Evolutionary conservation across 305 asterid genomes (phyloP).

Genomic region (Fraxinus angustifolia): DNA sequence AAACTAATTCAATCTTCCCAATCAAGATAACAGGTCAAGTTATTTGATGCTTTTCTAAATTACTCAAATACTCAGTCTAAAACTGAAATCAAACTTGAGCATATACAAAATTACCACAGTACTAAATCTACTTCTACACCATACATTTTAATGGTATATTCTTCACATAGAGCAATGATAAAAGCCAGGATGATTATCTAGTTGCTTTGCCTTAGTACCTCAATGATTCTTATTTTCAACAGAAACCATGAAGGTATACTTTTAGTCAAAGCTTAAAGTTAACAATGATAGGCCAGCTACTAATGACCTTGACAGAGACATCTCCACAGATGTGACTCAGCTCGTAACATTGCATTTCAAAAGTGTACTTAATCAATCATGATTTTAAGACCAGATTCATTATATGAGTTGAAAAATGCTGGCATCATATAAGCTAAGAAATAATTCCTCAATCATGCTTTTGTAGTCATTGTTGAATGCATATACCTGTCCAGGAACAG

Average conservation of each 20-base stretch:
- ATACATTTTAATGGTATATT: neutral
- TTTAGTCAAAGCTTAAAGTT: neutral
- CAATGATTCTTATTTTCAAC: neutral
- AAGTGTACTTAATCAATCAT: neutral
- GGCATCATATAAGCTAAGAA: neutral
- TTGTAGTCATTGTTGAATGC: neutral
- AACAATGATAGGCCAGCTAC: neutral
- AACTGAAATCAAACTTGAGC: neutral
- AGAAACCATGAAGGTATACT: neutral
- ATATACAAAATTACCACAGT: neutral
- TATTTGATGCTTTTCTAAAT: neutral
- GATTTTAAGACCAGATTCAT: neutral
- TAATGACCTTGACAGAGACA: neutral
- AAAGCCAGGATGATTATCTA: neutral
- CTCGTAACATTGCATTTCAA: neutral
- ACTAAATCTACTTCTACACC: neutral
- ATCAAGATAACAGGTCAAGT: neutral
- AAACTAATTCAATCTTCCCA: neutral
- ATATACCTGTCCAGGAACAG: constrained; percentile 94
- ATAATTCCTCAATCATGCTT: neutral
- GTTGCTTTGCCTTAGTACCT: neutral
- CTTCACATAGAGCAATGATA: neutral
- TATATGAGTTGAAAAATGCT: neutral
- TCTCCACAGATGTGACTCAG: neutral
- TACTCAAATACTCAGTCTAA: neutral